A percentile compares a stretch with the other conserved stretches of the same genome.
Conservation (phyloP, 2,329 filamentous ascomycete species). For the Paradendryphiella salina region DNA sequence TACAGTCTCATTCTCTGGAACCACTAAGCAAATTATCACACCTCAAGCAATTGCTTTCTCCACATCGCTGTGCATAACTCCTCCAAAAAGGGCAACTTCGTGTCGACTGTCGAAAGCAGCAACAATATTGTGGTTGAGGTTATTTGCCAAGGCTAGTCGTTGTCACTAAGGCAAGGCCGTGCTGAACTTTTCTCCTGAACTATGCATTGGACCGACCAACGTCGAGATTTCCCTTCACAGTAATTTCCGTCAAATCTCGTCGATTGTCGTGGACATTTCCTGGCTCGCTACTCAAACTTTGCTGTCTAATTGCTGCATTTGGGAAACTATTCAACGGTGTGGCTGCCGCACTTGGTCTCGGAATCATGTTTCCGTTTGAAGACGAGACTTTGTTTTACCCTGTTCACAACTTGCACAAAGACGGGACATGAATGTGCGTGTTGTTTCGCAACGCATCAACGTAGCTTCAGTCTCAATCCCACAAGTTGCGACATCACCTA, state of each 20-base stretch:
- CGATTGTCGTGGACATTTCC: not conserved
- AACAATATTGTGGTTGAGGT: slow-evolving; percentile 5
- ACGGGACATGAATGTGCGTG: not conserved
- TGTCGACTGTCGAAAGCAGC: slow-evolving; percentile 3
- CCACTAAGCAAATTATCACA: slow-evolving; percentile 5
- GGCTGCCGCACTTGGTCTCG: not conserved
- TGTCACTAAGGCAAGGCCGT: slow-evolving; percentile 1
- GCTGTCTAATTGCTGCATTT: not conserved
- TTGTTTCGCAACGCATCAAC: not conserved
- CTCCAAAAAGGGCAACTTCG: slow-evolving; percentile 1
- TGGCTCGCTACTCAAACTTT: not conserved
- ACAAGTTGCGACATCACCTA: not conserved
- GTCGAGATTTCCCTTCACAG: not conserved
- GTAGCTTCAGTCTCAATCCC: not conserved
- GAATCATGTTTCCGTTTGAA: not conserved
- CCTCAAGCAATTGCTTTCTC: not conserved
- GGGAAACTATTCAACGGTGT: not conserved
- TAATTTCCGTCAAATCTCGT: not conserved
- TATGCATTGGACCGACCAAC: not conserved
- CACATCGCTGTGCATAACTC: not conserved
- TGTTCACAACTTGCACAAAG: not conserved
- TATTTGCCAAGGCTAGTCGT: slow-evolving; percentile 1
- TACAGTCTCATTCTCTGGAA: not conserved
- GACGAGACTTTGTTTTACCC: not conserved
- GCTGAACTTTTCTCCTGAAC: slow-evolving; percentile 1